Conservation (phyloP, 1,284 basidiomycete genomes). For the Fereydounia khargensis region DNA sequence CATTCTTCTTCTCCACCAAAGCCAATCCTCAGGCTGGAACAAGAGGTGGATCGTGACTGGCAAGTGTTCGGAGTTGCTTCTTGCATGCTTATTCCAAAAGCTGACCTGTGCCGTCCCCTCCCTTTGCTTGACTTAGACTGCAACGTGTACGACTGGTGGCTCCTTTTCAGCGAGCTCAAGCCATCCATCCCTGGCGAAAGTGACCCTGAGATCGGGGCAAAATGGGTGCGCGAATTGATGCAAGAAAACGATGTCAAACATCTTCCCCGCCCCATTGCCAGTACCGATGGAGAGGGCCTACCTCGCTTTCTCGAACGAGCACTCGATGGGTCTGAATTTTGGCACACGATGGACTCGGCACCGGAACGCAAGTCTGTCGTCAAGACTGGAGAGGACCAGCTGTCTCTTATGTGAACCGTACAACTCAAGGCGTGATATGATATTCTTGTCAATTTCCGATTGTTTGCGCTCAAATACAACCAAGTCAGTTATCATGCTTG, state of each 20-base stretch:
- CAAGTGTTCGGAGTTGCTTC: too few species aligned
- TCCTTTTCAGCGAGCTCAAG: constrained; percentile 23
- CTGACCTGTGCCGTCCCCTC: too few species aligned
- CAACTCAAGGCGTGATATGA: too few species aligned
- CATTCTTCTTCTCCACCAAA: constrained; percentile 28
- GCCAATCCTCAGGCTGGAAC: constrained; percentile 16
- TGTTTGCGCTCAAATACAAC: too few species aligned
- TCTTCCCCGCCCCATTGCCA: constrained; percentile 29
- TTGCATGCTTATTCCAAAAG: too few species aligned
- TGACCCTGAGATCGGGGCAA: constrained; percentile 9
- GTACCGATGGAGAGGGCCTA: constrained; percentile 7
- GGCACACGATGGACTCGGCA: too few species aligned
- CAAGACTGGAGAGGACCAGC: too few species aligned
- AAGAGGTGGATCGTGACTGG: constrained; percentile 42
- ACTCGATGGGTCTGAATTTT: constrained; percentile 33
- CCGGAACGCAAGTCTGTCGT: too few species aligned
- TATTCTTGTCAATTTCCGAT: too few species aligned
- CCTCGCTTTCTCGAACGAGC: constrained; percentile 31
- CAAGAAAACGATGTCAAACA: constrained; percentile 9
- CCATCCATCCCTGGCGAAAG: constrained; percentile 22
- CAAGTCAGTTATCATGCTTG: constrained; percentile 2
- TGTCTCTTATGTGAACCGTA: too few species aligned
- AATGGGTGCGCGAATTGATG: constrained; percentile 26
- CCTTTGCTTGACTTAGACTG: constrained; percentile 9
- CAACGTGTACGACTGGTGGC: constrained; percentile 42